Conservation (phyloP, 176 grass and related monocot genomes). For the Rhynchospora breviuscula region DNA sequence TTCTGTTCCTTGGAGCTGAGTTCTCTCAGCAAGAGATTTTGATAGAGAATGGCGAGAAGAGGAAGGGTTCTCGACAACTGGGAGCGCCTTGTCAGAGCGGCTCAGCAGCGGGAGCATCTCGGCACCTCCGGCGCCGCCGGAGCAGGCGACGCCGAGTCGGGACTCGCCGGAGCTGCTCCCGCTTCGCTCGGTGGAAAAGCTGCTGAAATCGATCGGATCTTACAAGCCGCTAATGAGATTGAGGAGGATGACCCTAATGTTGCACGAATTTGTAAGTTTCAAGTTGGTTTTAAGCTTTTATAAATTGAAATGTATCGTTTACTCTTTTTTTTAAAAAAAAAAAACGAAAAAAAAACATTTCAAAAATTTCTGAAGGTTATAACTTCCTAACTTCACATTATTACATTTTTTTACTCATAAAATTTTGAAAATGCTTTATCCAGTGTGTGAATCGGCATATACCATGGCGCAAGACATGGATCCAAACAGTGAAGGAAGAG, state of each 20-base stretch:
- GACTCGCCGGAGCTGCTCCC: slow-evolving; percentile 22
- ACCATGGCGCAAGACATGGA: slow-evolving; percentile 81
- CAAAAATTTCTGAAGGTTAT: not conserved
- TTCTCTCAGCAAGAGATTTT: not conserved
- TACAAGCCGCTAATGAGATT: slow-evolving; percentile 83
- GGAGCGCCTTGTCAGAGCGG: slow-evolving; percentile 76
- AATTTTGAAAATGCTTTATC: not conserved
- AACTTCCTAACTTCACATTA: not conserved
- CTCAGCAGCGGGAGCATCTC: slow-evolving; percentile 48
- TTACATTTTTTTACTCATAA: not conserved
- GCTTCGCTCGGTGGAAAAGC: slow-evolving; percentile 45
- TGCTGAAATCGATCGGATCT: slow-evolving; percentile 81
- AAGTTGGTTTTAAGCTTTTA: not conserved
- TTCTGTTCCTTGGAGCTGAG: not conserved
- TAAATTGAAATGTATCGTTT: not conserved
- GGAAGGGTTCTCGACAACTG: slow-evolving; percentile 62
- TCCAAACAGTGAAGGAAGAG: slow-evolving; percentile 63
- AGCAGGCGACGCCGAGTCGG: not conserved
- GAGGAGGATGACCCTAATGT: slow-evolving; percentile 76
- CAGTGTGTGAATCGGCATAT: slow-evolving; percentile 85
- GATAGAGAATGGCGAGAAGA: slow-evolving; percentile 5
- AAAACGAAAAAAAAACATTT: too few species aligned
- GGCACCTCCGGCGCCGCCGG: slow-evolving; percentile 25
- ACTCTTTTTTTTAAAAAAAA: too few species aligned
- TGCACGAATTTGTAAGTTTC: slow-evolving; percentile 59